Evolutionary conservation across 768 basidiomycete genomes (phyloP), one percentile per base, ranked within the genome.

Genomic region (Amanita inopinata): DNA sequence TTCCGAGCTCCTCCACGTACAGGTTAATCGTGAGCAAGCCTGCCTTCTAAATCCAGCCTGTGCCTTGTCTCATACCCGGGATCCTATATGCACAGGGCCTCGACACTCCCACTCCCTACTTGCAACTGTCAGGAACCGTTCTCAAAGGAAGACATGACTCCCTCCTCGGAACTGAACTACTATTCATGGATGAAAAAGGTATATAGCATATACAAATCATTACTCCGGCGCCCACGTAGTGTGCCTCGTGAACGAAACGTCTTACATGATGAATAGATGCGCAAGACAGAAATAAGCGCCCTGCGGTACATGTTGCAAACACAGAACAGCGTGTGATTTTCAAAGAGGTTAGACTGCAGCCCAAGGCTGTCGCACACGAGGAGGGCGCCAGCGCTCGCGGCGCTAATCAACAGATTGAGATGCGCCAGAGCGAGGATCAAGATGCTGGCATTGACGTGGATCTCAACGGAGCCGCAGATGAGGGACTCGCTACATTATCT

Each of bases 1-100:
- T 90, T 4, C 80, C 84, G 1, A 86, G 74, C 51, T 76, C 77
- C 0, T 71, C 78, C 0, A 65, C 75, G 1, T 88, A 81, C 55
- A 73, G 80, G 33, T 63, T 88, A n/a, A 82, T 87, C 41, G 86
- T 86, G 56, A 60, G 84, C n/a, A n/a, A n/a, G n/a, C n/a, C n/a
- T 65, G 18, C 24, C 20, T 28, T 33, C 5, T 32, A 32, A 12
- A 8, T 4, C 15, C 33, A 12, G 18, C 12, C 20, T 18, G 9
- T 10, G 1, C 27, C 25, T 7, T 22, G 15, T 33, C 4, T 17
- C 12, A 18, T 7, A 34, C 14, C 19, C 34, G 19, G 40, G 38
- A n/a, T 34, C 27, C 39, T 19, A 27, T 25, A 33, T 9, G 36
- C 7, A 36, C 19, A 84, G 87, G 86, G 85, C 1, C 57, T 89